Percentiles rank a stretch among this genome's conserved stretches.
Conservation (phyloP, 805 yeast genomes). For the Yarrowia sp. region DNA sequence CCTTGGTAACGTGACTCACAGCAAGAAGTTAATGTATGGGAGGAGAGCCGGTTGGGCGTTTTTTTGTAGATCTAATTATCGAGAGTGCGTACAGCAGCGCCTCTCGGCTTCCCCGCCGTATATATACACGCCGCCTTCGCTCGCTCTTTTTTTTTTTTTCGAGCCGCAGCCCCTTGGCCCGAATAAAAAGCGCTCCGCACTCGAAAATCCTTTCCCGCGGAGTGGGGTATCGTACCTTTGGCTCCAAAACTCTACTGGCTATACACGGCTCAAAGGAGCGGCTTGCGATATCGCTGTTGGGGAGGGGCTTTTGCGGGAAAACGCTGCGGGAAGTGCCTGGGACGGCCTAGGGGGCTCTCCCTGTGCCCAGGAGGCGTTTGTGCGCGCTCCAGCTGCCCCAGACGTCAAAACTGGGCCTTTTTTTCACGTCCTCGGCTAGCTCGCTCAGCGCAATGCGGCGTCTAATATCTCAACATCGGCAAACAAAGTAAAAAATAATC, state of each 20-base stretch:
- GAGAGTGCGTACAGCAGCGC: no score
- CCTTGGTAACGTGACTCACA: constrained; percentile 23
- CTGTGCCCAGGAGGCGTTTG: neutral
- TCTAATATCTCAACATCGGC: constrained; percentile 11
- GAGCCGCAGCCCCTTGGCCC: constrained; percentile 23
- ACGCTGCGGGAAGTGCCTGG: no score
- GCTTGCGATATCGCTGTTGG: constrained; percentile 23
- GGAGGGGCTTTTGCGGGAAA: no score
- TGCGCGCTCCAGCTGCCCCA: neutral
- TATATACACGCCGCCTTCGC: neutral
- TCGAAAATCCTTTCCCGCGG: constrained; percentile 26
- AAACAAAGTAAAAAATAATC: no score
- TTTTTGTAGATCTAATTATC: neutral
- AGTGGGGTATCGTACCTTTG: constrained; percentile 25
- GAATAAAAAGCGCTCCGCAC: constrained; percentile 6
- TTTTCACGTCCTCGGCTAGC: constrained; percentile 17
- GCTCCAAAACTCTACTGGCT: neutral
- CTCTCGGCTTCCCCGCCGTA: neutral
- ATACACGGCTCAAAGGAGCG: constrained; percentile 14
- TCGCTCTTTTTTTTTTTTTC: neutral
- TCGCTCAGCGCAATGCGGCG: constrained; percentile 4
- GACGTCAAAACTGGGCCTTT: no score
- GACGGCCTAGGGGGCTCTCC: no score
- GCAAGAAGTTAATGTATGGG: constrained; percentile 22
- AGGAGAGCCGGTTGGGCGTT: neutral